Conservation (phyloP, 495 filamentous ascomycete genomes). For the Penicillium fimorum region DNA sequence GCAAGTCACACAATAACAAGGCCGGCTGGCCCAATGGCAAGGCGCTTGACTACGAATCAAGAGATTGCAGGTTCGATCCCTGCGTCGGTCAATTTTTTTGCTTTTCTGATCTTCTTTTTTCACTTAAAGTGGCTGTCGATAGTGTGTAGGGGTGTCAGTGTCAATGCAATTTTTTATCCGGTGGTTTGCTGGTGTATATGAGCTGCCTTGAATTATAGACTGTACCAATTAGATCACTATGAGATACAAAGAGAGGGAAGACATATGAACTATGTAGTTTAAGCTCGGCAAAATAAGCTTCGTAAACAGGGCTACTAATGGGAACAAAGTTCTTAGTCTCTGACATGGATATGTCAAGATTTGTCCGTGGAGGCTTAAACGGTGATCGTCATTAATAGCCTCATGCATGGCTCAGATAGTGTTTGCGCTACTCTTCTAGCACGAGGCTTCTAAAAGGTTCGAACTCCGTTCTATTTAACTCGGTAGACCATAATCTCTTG, state of each 20-base stretch:
- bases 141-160: not conserved
- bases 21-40: slow-evolving; percentile 66
- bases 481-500: too few species aligned
- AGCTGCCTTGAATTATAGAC: too few species aligned
- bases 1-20: not conserved
- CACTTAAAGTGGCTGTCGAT: not conserved
- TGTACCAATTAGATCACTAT: too few species aligned
- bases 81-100: slow-evolving; percentile 23
- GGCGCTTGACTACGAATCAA: slow-evolving; percentile 72
- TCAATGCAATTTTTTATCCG: not conserved
- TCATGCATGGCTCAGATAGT: not conserved
- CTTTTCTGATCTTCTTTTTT: not conserved
- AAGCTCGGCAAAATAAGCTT: too few species aligned
- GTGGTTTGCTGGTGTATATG: too few species aligned
- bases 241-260: too few species aligned
- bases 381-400: not conserved
- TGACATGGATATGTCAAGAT: not conserved
- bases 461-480: too few species aligned
- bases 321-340: not conserved
- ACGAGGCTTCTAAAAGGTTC: too few species aligned
- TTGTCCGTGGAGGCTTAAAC: not conserved
- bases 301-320: not conserved
- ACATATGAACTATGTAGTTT: too few species aligned
- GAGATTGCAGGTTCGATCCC: slow-evolving; percentile 47
- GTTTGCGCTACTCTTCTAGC: too few species aligned